A percentile compares a stretch with the other conserved stretches of the same genome.
Conservation (phyloP, 148 eudicot genomes). For the Silene latifolia region DNA sequence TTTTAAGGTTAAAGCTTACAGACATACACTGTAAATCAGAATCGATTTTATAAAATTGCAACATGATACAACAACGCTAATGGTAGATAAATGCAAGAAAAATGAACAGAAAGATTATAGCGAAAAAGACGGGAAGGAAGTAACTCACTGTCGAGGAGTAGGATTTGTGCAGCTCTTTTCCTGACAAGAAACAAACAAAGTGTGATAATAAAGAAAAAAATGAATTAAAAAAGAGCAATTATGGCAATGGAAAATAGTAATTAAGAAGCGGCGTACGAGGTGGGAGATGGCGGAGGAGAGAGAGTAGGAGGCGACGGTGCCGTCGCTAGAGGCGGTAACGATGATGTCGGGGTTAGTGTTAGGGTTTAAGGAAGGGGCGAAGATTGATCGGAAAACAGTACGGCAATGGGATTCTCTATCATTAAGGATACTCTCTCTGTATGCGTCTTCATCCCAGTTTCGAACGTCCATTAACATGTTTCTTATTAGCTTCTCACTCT, state of each 20-base stretch:
- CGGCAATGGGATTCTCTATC: slow-evolving; percentile 59
- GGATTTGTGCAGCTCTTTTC: slow-evolving; percentile 31
- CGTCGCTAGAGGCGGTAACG: slow-evolving; percentile 87
- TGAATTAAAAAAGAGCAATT: neutral
- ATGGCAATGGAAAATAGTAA: neutral
- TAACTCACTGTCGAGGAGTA: slow-evolving; percentile 43
- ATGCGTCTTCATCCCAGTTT: slow-evolving; percentile 77
- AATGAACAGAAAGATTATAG: too few species aligned
- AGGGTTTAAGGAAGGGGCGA: slow-evolving; percentile 53
- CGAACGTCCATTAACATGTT: slow-evolving; percentile 47
- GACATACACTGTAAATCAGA: too few species aligned
- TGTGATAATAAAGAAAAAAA: neutral
- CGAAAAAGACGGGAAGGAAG: neutral
- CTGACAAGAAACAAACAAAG: slow-evolving; percentile 28
- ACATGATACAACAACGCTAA: too few species aligned
- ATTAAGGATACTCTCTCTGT: slow-evolving; percentile 47
- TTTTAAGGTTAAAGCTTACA: too few species aligned
- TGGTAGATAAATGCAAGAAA: too few species aligned
- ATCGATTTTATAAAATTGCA: too few species aligned
- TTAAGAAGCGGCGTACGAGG: slow-evolving; percentile 26
- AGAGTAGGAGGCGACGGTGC: slow-evolving; percentile 75
- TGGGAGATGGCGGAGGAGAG: slow-evolving; percentile 55
- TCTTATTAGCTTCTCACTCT: neutral
- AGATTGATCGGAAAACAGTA: slow-evolving; percentile 72
- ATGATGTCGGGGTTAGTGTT: slow-evolving; percentile 52